A percentile compares a stretch with the other conserved stretches of the same genome.
phyloP scores from a whole-genome alignment of 2,329 filamentous ascomycete species.

The Pseudomassariella vexata region DNA sequence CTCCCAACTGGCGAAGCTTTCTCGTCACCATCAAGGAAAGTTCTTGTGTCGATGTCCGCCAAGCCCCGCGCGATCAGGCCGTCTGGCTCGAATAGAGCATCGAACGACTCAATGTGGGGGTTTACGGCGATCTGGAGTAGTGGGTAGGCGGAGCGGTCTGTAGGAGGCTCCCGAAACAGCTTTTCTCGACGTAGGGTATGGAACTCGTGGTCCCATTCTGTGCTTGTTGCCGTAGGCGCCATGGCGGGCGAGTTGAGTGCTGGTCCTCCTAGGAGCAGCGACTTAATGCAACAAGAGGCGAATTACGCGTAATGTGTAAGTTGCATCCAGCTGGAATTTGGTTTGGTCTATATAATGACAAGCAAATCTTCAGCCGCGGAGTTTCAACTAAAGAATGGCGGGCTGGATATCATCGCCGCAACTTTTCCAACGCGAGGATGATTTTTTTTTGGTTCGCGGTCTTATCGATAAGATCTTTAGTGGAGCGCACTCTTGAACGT shows the following conservation, averaged over 20 bases:
- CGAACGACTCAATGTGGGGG: slow-evolving; percentile 94
- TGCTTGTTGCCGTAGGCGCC: slow-evolving; percentile 54
- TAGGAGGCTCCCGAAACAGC: slow-evolving; percentile 83
- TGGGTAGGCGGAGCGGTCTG: slow-evolving; percentile 82
- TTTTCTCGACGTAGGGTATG: slow-evolving; percentile 80
- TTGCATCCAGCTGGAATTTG: too few species aligned
- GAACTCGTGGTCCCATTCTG: slow-evolving; percentile 79
- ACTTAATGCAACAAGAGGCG: too few species aligned
- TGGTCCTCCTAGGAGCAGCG: too few species aligned
- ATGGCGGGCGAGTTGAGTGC: slow-evolving; percentile 29
- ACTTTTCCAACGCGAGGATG: too few species aligned
- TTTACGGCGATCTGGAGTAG: slow-evolving; percentile 78
- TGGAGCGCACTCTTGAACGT: too few species aligned
- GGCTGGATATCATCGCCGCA: too few species aligned
- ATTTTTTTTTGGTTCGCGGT: too few species aligned
- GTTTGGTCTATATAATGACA: too few species aligned
- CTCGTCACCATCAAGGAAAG: slow-evolving; percentile 77
- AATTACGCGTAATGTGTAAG: too few species aligned
- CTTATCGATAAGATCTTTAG: too few species aligned
- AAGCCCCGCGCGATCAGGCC: slow-evolving; percentile 70
- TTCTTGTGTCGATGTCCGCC: slow-evolving; percentile 84
- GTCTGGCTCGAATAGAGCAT: slow-evolving; percentile 72
- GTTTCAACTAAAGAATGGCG: too few species aligned
- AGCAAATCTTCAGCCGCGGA: too few species aligned
- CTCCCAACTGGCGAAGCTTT: slow-evolving; percentile 50